Percentiles rank a stretch among this genome's conserved stretches.
phyloP scores from a whole-genome alignment of 2,329 filamentous ascomycete species.

The Diplocarpon rosae region DNA sequence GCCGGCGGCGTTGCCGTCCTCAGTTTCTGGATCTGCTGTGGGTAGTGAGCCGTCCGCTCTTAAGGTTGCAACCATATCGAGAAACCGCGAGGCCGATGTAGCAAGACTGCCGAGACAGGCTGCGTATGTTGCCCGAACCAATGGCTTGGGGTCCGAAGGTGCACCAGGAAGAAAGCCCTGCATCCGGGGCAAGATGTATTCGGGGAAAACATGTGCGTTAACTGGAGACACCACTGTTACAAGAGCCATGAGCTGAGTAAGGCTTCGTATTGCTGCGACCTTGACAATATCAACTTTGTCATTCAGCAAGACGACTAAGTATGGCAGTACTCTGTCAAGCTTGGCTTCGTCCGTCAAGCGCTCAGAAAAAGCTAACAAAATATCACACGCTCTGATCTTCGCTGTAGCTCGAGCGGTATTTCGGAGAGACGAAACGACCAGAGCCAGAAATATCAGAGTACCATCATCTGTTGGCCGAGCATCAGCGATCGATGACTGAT shows the following conservation, averaged over 20 bases:
- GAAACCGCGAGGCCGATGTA: constrained; percentile 70
- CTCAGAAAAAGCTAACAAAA: constrained; percentile 85
- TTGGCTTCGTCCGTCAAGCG: constrained; percentile 90
- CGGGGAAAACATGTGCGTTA: constrained; percentile 58
- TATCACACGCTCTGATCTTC: constrained; percentile 77
- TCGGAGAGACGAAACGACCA: constrained; percentile 78
- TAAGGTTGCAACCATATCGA: constrained; percentile 84
- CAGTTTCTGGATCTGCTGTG: constrained; percentile 66
- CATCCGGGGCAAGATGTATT: constrained; percentile 56
- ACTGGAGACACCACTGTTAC: constrained; percentile 78
- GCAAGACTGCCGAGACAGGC: constrained; percentile 85
- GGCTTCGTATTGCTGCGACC: constrained; percentile 71
- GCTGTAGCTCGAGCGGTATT: constrained; percentile 85
- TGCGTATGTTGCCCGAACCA: constrained; percentile 85
- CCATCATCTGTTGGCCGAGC: constrained; percentile 69
- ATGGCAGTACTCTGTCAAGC: constrained; percentile 83
- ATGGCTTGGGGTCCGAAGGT: constrained; percentile 45
- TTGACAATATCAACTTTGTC: constrained; percentile 79
- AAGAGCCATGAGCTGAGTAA: constrained; percentile 80
- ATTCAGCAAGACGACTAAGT: constrained; percentile 70
- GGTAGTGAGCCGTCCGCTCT: constrained; percentile 73
- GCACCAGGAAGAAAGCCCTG: constrained; percentile 45
- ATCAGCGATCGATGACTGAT: constrained; percentile 49
- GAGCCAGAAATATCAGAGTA: constrained; percentile 80
- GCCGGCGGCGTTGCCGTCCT: constrained; percentile 56